Conservation (phyloP, 2,329 filamentous ascomycete species). For the Lasiodiplodia sp. region DNA sequence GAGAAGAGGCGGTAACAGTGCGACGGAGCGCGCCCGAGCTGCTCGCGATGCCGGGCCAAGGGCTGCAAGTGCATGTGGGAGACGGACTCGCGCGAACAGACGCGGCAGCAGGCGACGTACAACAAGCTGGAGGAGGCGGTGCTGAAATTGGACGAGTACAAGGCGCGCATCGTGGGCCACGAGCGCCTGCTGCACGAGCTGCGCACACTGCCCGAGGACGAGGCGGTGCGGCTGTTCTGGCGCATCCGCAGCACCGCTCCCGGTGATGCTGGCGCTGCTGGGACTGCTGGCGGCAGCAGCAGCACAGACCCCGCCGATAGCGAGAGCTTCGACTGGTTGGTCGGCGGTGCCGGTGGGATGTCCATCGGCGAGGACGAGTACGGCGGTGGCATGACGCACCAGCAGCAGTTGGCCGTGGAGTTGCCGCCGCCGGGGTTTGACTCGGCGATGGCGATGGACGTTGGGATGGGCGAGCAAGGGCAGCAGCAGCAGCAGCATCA, state of each 20-base stretch:
- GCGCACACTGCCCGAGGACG: conserved; percentile 20
- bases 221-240: background rate
- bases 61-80: conserved; percentile 20
- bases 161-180: conserved; percentile 14
- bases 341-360: background rate
- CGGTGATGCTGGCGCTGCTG: too few species aligned
- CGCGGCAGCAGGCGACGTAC: conserved; percentile 24
- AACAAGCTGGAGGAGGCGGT: conserved; percentile 24
- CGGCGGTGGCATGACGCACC: background rate
- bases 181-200: conserved; percentile 13
- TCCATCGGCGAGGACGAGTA: background rate
- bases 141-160: conserved; percentile 22
- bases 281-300: too few species aligned
- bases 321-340: background rate
- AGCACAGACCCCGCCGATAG: background rate
- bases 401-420: background rate
- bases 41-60: conserved; percentile 11
- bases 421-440: background rate
- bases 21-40: conserved; percentile 6
- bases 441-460: background rate
- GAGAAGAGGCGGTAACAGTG: conserved; percentile 1
- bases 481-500: background rate
- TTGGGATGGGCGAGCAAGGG: background rate
- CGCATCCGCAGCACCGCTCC: background rate
- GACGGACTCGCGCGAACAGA: conserved; percentile 26